Percentiles rank a stretch among this genome's conserved stretches.
These are phyloP conservation scores for Pelargonium citronellum DNA, from an alignment of 441 rosid species.

Conservation along the genomic window DNA sequence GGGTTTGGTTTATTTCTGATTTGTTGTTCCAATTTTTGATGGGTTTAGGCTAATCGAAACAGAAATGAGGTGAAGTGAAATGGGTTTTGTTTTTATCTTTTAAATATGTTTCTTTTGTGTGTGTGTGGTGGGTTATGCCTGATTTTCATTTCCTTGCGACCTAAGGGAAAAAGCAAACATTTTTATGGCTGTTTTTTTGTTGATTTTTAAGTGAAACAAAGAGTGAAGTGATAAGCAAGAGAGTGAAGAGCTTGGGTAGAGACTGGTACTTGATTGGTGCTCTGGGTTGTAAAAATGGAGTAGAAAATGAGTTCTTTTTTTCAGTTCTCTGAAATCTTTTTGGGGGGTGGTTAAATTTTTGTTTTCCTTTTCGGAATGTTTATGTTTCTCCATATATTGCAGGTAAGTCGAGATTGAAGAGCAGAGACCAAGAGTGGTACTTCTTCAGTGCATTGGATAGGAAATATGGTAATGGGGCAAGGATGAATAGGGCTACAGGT, in stretches of 20 bases:
- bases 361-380: not conserved
- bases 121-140: not conserved
- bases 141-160: not conserved
- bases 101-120: not conserved
- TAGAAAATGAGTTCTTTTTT: not conserved
- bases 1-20: not conserved
- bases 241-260: not conserved
- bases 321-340: not conserved
- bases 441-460: slow-evolving; percentile 73
- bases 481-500: slow-evolving; percentile 79
- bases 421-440: slow-evolving; percentile 92
- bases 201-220: not conserved
- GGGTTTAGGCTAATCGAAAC: not conserved
- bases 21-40: not conserved
- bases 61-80: not conserved
- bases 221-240: not conserved
- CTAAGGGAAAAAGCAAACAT: not conserved
- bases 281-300: not conserved
- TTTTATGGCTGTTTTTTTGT: not conserved
- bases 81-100: not conserved
- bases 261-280: not conserved
- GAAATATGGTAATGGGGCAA: slow-evolving; percentile 78
- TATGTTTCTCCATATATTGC: slow-evolving; percentile 18
- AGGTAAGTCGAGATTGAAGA: slow-evolving; percentile 70
- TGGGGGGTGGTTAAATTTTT: not conserved